These are phyloP conservation scores for Apiotrichum brassicae DNA, from an alignment of 1,284 basidiomycete species.

Conservation along the genomic window DNA sequence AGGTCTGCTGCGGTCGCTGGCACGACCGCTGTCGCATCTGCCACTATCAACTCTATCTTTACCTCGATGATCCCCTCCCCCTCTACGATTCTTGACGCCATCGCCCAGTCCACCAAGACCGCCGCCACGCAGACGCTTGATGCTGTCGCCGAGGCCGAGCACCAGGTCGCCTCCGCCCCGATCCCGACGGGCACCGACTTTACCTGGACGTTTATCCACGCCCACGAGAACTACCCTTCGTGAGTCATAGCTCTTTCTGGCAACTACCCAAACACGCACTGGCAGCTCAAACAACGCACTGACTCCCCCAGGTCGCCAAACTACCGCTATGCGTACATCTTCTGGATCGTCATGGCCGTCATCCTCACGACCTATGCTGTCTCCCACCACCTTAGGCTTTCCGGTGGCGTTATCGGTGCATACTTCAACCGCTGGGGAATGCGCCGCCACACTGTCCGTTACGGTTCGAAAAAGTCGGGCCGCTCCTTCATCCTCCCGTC, in stretches of 20 bases:
- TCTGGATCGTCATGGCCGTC: constrained; percentile 38
- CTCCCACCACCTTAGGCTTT: constrained; percentile 37
- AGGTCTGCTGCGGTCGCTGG: too few species aligned
- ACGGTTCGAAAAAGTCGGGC: constrained; percentile 16
- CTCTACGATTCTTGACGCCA: too few species aligned
- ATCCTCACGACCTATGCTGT: constrained; percentile 31
- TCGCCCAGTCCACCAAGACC: too few species aligned
- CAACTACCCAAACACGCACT: not conserved
- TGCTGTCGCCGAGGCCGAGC: not conserved
- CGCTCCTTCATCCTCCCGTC: constrained; percentile 56
- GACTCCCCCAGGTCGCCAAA: constrained; percentile 10
- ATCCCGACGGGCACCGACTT: not conserved
- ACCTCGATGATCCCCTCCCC: too few species aligned
- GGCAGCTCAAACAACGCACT: too few species aligned
- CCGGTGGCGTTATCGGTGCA: constrained; percentile 33
- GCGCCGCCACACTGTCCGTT: constrained; percentile 20
- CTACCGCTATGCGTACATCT: constrained; percentile 43
- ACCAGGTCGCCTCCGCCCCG: not conserved
- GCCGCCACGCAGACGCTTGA: too few species aligned
- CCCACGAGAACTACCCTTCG: not conserved
- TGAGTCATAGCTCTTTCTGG: not conserved
- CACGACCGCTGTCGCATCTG: too few species aligned
- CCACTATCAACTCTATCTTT: too few species aligned
- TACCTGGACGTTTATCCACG: not conserved
- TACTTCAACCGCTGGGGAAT: constrained; percentile 37